Evolutionary conservation across 768 basidiomycete genomes (phyloP), one percentile per base, ranked within the genome.

Genomic region (Auricularia auricula-judae): DNA sequence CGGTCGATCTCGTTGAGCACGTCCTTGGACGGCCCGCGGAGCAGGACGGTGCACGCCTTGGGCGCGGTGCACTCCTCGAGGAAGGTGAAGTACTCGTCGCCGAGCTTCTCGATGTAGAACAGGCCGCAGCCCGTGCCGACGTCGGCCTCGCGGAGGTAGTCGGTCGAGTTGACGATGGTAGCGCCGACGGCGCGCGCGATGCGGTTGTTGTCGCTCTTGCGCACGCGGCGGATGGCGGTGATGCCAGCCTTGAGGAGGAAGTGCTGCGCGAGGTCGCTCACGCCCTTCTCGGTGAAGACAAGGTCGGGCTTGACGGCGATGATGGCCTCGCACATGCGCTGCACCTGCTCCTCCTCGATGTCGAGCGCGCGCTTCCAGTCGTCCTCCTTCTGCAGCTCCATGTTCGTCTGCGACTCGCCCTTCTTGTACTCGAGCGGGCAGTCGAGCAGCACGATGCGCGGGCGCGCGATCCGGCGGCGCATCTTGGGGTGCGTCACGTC

Each of bases 51-150:
- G 82, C 97, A 98, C 0, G 96, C 97, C 78, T 97, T 96, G 3
- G 97, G 97, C 14, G 82, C 79, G 42, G 78, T 76, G 78, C 97
- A 99, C 72, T 93, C 86, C n/a, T 88, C 91, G 61, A 98, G 82
- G 86, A 98, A 98, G 36, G 95, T 88, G 75, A 98, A 99, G 80
- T 98, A 98, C 91, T 98, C 97, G 75, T 99, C 96, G 7, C 96
- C 96, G 33, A 98, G 89, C 75, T 98, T 98, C 74, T 97, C 93
- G 66, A 98, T 84, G 73, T 96, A 80, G 83, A 98, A 98, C n/a
- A 96, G 79, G 1, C 97, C 97, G 72, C 97, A 99, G 63, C 86
- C 78, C 1, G 92, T 95, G 18, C 97, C 97, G 59, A 99, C 82
- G 71, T 98, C 97, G 1, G 85, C 76, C 70, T 96, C 96, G 23